phyloP scores from a whole-genome alignment of 257 asterid species.

The Ilex asprella region DNA sequence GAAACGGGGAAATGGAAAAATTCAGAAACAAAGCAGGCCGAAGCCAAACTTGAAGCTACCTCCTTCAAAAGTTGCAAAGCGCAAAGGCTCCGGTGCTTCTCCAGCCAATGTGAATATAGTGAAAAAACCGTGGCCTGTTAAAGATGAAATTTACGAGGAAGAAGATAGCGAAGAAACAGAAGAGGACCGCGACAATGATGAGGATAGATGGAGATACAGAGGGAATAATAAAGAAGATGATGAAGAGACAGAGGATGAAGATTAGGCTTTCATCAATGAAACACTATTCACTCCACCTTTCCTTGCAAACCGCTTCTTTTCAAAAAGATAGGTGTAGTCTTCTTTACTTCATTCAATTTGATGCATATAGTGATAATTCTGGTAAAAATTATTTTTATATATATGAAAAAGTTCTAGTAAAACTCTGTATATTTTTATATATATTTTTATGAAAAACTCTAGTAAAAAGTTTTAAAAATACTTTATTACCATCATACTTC shows the following conservation, averaged over 20 bases:
- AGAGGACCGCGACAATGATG: slow-evolving; percentile 74
- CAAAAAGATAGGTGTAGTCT: too few relatives aligned
- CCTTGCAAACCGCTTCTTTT: background rate
- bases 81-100: slow-evolving; percentile 48
- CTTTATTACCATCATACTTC: too few relatives aligned
- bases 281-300: background rate
- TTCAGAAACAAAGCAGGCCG: slow-evolving; percentile 57
- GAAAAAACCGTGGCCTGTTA: slow-evolving; percentile 56
- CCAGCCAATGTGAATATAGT: slow-evolving; percentile 37
- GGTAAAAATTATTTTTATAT: too few relatives aligned
- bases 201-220: slow-evolving; percentile 72
- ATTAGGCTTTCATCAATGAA: slow-evolving; percentile 22
- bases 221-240: slow-evolving; percentile 41
- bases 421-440: too few relatives aligned
- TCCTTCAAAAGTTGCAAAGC: slow-evolving; percentile 59
- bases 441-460: too few relatives aligned
- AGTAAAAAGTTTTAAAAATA: too few relatives aligned
- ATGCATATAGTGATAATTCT: too few relatives aligned
- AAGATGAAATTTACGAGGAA: slow-evolving; percentile 53
- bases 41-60: slow-evolving; percentile 78
- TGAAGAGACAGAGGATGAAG: slow-evolving; percentile 96
- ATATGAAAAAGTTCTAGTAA: too few relatives aligned
- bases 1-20: slow-evolving; percentile 48
- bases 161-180: slow-evolving; percentile 99
- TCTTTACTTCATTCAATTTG: too few relatives aligned